Conservation (phyloP, 768 basidiomycete genomes). For the Fibroporia radiculosa region DNA sequence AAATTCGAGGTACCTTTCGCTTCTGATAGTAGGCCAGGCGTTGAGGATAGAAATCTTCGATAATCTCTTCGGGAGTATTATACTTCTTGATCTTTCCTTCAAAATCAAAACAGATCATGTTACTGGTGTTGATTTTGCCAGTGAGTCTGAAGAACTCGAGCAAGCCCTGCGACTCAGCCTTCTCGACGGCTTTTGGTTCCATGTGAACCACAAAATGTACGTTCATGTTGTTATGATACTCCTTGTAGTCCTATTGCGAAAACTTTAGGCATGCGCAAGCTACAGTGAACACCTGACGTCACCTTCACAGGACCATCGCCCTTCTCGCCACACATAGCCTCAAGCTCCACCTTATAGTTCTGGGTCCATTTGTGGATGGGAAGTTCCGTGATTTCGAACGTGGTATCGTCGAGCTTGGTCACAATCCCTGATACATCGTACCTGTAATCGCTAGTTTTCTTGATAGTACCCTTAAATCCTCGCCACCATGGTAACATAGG, state of each 20-base stretch:
- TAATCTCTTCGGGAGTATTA: slow-evolving; percentile 78
- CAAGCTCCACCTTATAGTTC: slow-evolving; percentile 85
- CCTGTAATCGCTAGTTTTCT: slow-evolving; percentile 73
- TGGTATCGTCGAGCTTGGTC: slow-evolving; percentile 76
- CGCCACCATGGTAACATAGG: slow-evolving; percentile 97
- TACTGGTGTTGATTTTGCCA: slow-evolving; percentile 77
- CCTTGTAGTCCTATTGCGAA: slow-evolving; percentile 85
- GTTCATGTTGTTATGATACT: slow-evolving; percentile 88
- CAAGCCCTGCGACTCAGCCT: slow-evolving; percentile 85
- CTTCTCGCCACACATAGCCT: slow-evolving; percentile 84
- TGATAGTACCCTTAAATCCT: slow-evolving; percentile 87
- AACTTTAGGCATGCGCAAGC: background rate
- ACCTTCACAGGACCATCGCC: slow-evolving; percentile 78
- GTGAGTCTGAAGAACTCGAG: slow-evolving; percentile 88
- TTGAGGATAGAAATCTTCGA: slow-evolving; percentile 88
- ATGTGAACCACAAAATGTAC: slow-evolving; percentile 86
- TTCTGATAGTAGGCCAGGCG: slow-evolving; percentile 91
- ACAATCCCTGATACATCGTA: slow-evolving; percentile 73
- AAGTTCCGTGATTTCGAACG: slow-evolving; percentile 90
- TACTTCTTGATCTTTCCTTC: slow-evolving; percentile 96
- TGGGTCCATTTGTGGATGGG: slow-evolving; percentile 96
- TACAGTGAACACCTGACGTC: background rate
- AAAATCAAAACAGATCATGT: slow-evolving; percentile 99
- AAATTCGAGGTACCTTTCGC: slow-evolving; percentile 62
- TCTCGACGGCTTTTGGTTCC: slow-evolving; percentile 70